Base-by-base conservation (phyloP, 2,329 filamentous ascomycete genomes). In the Colletotrichum endophyticum region DNA sequence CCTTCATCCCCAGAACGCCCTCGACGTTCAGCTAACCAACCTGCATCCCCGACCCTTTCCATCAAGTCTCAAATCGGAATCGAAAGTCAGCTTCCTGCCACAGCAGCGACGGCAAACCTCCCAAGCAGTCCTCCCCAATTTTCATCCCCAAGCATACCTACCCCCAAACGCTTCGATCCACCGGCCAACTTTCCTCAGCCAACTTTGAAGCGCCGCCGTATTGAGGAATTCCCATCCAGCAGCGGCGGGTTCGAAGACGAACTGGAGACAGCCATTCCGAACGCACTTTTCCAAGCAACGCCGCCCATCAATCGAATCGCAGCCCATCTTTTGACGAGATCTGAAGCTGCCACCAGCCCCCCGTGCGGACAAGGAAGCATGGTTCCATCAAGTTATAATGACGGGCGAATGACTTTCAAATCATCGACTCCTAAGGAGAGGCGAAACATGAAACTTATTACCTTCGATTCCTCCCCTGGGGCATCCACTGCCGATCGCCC, bases 231-330 rank as follows among this genome's bases (percentile, higher is more conserved):
- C 25, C 77, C 77, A 4, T 74, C 74, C 13, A 78, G 77, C 73
- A 78, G 77, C 78, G 78, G 59, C 66, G 78, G 76, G 28, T 76
- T 81, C 11, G 85, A 86, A 27, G 84, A 86, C 16, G 84, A 85
- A 11, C 73, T 86, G n/a, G 86, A 87, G 63, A 81, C 83, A 63
- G 81, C 82, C 44, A 77, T 85, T 6, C 84, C 84, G 3, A 81
- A 81, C 49, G 82, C 81, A 8, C 80, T 78, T n/a, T n/a, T 25
- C 16, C 66, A 70, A 63, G 73, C 73, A 28, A 78, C 70, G n/a
- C 70, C 76, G 13, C 74, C 73, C 8, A 63, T 78, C 53, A 77
- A 74, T 56, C 70, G 39, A 32, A 34, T 63, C 8, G 73, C 73
- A 13, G 73, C 64, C 9, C 76, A 32, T 36, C 16, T 71, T 16